phyloP scores from a whole-genome alignment of 1,284 basidiomycete genomes.

The Exobasidium cylindrosporum region DNA sequence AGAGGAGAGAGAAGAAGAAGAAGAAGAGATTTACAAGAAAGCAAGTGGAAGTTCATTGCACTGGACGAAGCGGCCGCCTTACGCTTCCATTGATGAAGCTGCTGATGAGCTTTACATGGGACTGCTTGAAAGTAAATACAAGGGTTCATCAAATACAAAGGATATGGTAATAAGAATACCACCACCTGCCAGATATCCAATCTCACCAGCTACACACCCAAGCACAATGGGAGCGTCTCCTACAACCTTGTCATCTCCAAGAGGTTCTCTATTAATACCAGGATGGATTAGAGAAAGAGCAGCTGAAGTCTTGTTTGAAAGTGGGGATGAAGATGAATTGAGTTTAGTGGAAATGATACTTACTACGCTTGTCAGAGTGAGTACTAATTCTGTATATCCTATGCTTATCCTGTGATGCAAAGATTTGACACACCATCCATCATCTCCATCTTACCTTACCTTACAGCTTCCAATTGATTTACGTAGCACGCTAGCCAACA shows the following conservation, averaged over 20 bases:
- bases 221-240: constrained; percentile 16
- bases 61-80: not conserved
- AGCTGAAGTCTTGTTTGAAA: constrained; percentile 84
- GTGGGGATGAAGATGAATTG: constrained; percentile 71
- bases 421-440: constrained; percentile 1
- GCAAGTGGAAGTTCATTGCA: not conserved
- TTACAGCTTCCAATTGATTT: constrained; percentile 85
- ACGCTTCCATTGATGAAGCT: not conserved
- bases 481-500: constrained; percentile 72
- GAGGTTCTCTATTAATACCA: constrained; percentile 69
- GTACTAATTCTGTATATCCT: constrained; percentile 51
- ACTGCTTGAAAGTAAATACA: constrained; percentile 1
- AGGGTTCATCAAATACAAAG: not conserved
- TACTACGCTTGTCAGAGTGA: constrained; percentile 63
- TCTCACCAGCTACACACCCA: constrained; percentile 9
- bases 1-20: not conserved
- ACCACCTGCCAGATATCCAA: not conserved
- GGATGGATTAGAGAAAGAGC: constrained; percentile 92
- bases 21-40: not conserved
- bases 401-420: constrained; percentile 11
- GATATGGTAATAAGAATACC: constrained; percentile 2
- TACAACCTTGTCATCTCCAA: constrained; percentile 18
- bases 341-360: constrained; percentile 72
- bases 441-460: too few relatives aligned
- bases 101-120: not conserved